Evolutionary conservation across 2,329 filamentous ascomycete species (phyloP).

Genomic region (Pseudogymnoascus pannorum): DNA sequence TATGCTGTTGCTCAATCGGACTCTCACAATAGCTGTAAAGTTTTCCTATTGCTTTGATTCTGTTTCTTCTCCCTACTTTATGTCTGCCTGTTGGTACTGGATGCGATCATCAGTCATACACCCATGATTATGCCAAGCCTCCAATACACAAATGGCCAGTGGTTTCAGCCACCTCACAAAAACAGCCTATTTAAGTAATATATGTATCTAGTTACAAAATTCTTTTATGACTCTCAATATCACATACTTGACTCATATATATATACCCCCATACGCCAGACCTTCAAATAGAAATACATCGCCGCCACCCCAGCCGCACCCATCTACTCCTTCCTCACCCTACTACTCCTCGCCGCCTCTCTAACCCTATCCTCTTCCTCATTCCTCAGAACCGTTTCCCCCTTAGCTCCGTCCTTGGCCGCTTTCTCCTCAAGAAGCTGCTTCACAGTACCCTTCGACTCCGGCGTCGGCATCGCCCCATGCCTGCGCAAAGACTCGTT

Average conservation of each 20-base stretch:
- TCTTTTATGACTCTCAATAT: not conserved
- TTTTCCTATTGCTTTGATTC: not conserved
- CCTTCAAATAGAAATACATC: not conserved
- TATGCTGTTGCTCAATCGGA: not conserved
- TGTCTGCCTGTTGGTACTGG: not conserved
- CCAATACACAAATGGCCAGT: not conserved
- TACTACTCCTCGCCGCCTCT: slow-evolving; percentile 8
- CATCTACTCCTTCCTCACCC: not conserved
- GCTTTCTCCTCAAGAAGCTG: slow-evolving; percentile 20
- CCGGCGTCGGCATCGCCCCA: slow-evolving; percentile 37
- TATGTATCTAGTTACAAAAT: not conserved
- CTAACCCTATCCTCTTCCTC: slow-evolving; percentile 20
- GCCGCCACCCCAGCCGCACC: not conserved
- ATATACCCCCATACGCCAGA: not conserved
- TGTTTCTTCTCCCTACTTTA: not conserved
- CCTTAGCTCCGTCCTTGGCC: slow-evolving; percentile 13
- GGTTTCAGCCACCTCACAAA: not conserved
- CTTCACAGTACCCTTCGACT: slow-evolving; percentile 28
- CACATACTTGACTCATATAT: not conserved
- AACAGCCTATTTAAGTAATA: not conserved
- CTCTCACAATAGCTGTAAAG: not conserved
- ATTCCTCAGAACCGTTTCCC: slow-evolving; percentile 11
- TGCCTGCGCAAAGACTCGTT: slow-evolving; percentile 48
- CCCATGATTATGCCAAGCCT: not conserved
- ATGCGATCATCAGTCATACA: not conserved